These are phyloP conservation scores for Abrus pulchellus DNA, from an alignment of 306 rosid genomes.

Conservation along the genomic window DNA sequence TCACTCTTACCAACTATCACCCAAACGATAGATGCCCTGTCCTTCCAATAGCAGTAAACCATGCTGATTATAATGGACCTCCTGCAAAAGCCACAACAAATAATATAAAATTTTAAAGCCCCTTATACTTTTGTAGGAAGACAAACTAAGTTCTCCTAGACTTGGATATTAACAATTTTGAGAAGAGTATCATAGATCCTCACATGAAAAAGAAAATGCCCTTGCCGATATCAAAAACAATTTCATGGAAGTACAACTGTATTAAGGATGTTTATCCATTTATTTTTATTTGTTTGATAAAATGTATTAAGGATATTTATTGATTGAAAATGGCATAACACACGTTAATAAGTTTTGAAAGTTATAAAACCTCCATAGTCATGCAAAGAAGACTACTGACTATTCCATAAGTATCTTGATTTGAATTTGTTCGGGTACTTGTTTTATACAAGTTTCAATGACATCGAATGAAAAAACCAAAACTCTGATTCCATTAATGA, in stretches of 20 bases:
- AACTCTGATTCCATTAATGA: slow-evolving; percentile 16
- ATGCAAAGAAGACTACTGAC: not conserved
- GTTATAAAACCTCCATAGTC: not conserved
- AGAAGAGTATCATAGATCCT: slow-evolving; percentile 4
- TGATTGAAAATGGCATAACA: slow-evolving; percentile 3
- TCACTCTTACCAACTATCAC: slow-evolving; percentile 83
- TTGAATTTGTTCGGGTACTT: not conserved
- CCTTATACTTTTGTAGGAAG: slow-evolving; percentile 14
- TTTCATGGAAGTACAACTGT: slow-evolving; percentile 1
- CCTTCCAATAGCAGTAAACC: slow-evolving; percentile 95
- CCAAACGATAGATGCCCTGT: slow-evolving; percentile 93
- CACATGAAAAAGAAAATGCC: slow-evolving; percentile 7
- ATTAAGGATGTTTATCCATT: not conserved
- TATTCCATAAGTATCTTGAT: slow-evolving; percentile 6
- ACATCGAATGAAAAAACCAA: slow-evolving; percentile 7
- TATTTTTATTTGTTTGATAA: slow-evolving; percentile 12
- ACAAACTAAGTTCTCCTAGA: slow-evolving; percentile 18
- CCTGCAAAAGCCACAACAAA: slow-evolving; percentile 63
- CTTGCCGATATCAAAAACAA: slow-evolving; percentile 13
- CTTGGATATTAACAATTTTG: not conserved
- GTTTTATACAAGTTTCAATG: slow-evolving; percentile 16
- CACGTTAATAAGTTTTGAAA: not conserved
- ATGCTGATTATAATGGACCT: slow-evolving; percentile 96
- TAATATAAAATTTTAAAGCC: not conserved
- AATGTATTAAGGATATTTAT: not conserved